Percentiles rank a stretch among this genome's conserved stretches.
phyloP scores from a whole-genome alignment of 805 yeast species.

The Metschnikowia dekortorum region DNA sequence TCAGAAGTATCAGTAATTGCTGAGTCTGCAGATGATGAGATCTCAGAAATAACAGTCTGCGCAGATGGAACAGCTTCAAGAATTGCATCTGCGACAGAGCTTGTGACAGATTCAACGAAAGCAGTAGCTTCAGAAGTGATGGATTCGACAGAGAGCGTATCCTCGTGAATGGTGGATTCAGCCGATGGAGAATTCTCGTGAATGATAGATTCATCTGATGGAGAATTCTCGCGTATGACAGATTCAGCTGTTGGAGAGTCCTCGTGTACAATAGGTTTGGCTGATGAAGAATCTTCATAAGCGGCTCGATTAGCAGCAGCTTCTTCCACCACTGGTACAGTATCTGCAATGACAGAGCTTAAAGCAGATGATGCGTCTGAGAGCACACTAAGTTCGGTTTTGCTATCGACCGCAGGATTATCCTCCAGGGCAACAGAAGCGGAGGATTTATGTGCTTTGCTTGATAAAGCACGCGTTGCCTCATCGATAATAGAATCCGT shows the following conservation, averaged over 20 bases:
- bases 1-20: neutral
- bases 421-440: neutral
- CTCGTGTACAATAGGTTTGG: no score
- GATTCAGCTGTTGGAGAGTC: neutral
- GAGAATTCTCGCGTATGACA: neutral
- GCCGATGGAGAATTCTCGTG: neutral
- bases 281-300: no score
- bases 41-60: neutral
- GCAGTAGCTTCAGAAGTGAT: neutral
- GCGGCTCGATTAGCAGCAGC: neutral
- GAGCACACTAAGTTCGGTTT: neutral
- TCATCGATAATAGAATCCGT: conserved; percentile 13
- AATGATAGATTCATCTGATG: neutral
- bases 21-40: neutral
- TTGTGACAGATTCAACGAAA: conserved; percentile 13
- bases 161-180: neutral
- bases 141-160: neutral
- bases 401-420: neutral
- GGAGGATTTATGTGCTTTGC: neutral
- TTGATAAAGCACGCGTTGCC: conserved; percentile 6
- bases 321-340: neutral
- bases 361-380: neutral
- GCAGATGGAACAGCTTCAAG: neutral
- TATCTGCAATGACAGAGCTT: neutral
- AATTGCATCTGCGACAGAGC: neutral